Percentiles rank a stretch among this genome's conserved stretches.
These are phyloP conservation scores for Periconia digitata DNA, from an alignment of 2,329 filamentous ascomycete species.

Conservation along the genomic window DNA sequence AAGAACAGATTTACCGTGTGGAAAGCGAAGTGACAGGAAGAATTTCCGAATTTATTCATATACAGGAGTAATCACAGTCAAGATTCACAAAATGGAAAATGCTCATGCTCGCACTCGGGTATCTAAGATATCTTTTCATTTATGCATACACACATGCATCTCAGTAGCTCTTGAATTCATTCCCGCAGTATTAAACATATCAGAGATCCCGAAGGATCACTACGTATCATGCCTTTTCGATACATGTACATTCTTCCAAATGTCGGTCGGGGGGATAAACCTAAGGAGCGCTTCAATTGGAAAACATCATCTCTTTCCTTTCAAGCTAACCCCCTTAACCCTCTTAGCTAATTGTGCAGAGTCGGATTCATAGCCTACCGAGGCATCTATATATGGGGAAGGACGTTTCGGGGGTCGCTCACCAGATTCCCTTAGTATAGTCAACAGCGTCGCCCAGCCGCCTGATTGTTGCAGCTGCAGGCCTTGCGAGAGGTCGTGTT, in stretches of 20 bases:
- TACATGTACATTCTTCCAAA: neutral
- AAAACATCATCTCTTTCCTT: slow-evolving; percentile 27
- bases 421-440: slow-evolving; percentile 95
- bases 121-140: too few relatives aligned
- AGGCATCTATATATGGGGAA: slow-evolving; percentile 30
- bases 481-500: slow-evolving; percentile 77
- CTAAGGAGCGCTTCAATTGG: slow-evolving; percentile 16
- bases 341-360: slow-evolving; percentile 65
- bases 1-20: too few relatives aligned
- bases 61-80: too few relatives aligned
- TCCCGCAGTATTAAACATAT: neutral
- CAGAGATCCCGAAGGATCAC: neutral
- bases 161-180: neutral
- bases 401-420: slow-evolving; percentile 83
- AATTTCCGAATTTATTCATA: too few relatives aligned
- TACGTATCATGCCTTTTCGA: neutral
- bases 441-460: slow-evolving; percentile 91
- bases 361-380: slow-evolving; percentile 50
- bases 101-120: too few relatives aligned
- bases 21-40: too few relatives aligned
- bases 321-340: slow-evolving; percentile 63
- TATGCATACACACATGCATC: too few relatives aligned
- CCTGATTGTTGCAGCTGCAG: slow-evolving; percentile 82
- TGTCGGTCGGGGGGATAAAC: slow-evolving; percentile 9
- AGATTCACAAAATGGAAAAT: too few relatives aligned